Evolutionary conservation across 1,284 basidiomycete genomes (phyloP).

Genomic region (Puccinia novopanici): DNA sequence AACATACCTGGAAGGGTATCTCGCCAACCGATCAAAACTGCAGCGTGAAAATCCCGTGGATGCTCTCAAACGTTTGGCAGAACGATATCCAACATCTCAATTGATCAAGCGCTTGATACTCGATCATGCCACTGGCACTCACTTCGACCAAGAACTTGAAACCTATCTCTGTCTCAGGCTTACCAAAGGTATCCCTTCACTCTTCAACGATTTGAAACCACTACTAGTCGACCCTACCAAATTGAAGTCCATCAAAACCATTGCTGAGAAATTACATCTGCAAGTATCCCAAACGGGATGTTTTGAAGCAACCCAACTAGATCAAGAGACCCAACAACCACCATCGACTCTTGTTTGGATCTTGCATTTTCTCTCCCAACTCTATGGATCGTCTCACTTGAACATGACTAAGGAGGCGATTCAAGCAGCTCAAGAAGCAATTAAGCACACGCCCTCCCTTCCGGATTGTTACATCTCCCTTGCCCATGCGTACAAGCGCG

Average conservation of each 20-base stretch:
- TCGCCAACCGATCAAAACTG: neutral
- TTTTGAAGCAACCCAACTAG: slow-evolving; percentile 32
- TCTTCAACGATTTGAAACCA: slow-evolving; percentile 89
- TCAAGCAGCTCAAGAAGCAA: slow-evolving; percentile 68
- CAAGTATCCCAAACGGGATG: slow-evolving; percentile 4
- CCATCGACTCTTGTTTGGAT: slow-evolving; percentile 92
- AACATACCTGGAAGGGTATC: slow-evolving; percentile 28
- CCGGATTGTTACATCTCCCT: slow-evolving; percentile 86
- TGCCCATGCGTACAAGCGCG: slow-evolving; percentile 81
- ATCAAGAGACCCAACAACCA: slow-evolving; percentile 61
- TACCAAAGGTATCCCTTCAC: slow-evolving; percentile 84
- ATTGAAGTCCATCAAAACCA: slow-evolving; percentile 70
- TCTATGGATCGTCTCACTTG: slow-evolving; percentile 70
- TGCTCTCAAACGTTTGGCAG: slow-evolving; percentile 36
- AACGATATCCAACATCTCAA: slow-evolving; percentile 54
- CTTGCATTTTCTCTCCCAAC: slow-evolving; percentile 90
- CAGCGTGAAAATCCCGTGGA: slow-evolving; percentile 51
- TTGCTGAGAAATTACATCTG: slow-evolving; percentile 66
- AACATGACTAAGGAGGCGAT: slow-evolving; percentile 66
- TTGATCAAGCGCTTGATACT: slow-evolving; percentile 54
- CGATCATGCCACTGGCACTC: slow-evolving; percentile 62
- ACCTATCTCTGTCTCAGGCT: slow-evolving; percentile 74
- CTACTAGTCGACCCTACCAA: slow-evolving; percentile 73
- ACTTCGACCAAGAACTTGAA: slow-evolving; percentile 70
- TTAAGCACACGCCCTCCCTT: slow-evolving; percentile 85